Base-by-base conservation (phyloP, 208 protist species). In the Crithidia mellificae region DNA sequence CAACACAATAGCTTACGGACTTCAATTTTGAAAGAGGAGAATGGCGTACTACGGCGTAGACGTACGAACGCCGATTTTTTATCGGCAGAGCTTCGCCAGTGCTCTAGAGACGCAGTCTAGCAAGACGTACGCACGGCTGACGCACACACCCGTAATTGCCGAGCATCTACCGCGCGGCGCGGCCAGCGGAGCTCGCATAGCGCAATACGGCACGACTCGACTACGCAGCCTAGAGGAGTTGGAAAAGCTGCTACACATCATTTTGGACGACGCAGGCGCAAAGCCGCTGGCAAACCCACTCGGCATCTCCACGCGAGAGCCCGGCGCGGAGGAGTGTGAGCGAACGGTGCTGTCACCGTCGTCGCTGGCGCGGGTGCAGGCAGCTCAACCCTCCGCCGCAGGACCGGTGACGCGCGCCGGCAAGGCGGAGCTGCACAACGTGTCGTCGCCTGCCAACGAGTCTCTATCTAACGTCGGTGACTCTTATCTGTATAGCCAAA, bases 21-120 rank as follows among this genome's bases (percentile, higher is more conserved):
- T n/a, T n/a, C n/a, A n/a, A n/a, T n/a, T n/a, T n/a, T n/a, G n/a
- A n/a, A n/a, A n/a, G n/a, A n/a, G n/a, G n/a, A 15, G 24, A 17
- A 63, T 77, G 65, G 15, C 52, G n/a, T 25, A 49, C 2, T 50
- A 64, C 25, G 64, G 55, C 2, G 65, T 77, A 38, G 71, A 82
- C 57, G 80, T 85, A 34, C 72, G 68, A 9, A 76, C 74, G 3
- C 81, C 74, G 29, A 68, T 83, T 49, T 83, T 83, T 66, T 78
- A 70, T n/a, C 67, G 69, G 6, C 71, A 77, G 24, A 80, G 56
- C 49, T 91, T 91, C 49, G 85, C 80, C 8, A 78, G 51, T 25
- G 71, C 80, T 2, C 46, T 88, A 20, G 70, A 71, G 44, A 34
- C 43, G 12, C 74, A 84, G 24, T 86, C 80, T 7, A 62, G 58